Base-by-base conservation (phyloP, 2,329 filamentous ascomycete species). In the Pestalotiopsis sp. region DNA sequence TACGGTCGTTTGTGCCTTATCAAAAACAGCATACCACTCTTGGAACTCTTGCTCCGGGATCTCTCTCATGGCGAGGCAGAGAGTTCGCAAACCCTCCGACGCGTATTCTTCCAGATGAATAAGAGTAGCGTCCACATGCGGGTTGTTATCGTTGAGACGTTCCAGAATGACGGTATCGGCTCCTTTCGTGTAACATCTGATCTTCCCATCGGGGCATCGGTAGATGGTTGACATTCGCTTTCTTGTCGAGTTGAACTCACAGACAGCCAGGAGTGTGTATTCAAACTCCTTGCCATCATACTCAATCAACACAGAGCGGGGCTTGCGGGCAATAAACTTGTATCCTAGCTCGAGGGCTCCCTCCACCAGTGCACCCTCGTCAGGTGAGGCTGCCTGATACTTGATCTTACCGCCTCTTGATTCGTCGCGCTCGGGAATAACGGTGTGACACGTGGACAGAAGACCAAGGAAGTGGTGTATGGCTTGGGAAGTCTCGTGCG, bases 201-300 rank as follows among this genome's bases (percentile, higher is more conserved):
- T 92, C 83, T 96, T 97, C 71, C 96, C 96, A 82, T 98, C 95
- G 0, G 96, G 96, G 77, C 95, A 98, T 66, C 97, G 91, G 83
- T 97, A 98, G 73, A 99, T 97, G 25, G 95, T 93, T 7, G 96
- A 98, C 96, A 99, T 99, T 73, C 96, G 88, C 84, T 99, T 99
- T 75, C 96, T 88, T 9, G 94, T 96, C 1, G 96, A 98, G 82
- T 99, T 99, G 86, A 99, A 99, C 80, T 99, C 96, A 79, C 95
- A 98, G n/a, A 99, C 95, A 2, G 95, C 95, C 69, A 99, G 83
- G 52, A 99, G 86, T 79, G 98, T 93, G 78, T 96, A 99, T 78
- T 98, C 92, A 58, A 88, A 85, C 72, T 93, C 87, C 73, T 88
- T 83, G 1, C 92, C 94, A 52, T 88, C 87, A 1, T 92, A 91